phyloP scores from a whole-genome alignment of 2,329 filamentous ascomycete genomes.

The Nemania sp. region DNA sequence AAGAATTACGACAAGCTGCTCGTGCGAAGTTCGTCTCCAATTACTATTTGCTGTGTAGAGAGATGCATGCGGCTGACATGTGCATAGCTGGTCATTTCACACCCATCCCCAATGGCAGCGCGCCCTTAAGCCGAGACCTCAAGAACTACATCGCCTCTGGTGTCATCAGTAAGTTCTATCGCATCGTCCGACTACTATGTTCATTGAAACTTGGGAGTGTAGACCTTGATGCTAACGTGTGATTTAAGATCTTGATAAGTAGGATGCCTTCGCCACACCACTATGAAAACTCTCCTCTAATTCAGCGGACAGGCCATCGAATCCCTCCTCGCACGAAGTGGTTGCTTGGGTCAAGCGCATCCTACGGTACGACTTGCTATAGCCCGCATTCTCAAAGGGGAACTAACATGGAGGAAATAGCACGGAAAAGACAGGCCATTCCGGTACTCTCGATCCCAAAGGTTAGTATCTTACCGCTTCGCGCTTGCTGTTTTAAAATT shows the following conservation, averaged over 20 bases:
- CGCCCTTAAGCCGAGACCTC: constrained; percentile 88
- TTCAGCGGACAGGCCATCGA: constrained; percentile 86
- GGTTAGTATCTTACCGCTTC: no score
- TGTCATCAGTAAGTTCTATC: constrained; percentile 73
- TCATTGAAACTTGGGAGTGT: background rate
- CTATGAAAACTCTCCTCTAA: constrained; percentile 10
- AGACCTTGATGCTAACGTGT: constrained; percentile 7
- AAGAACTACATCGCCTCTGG: constrained; percentile 97
- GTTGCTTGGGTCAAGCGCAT: constrained; percentile 98
- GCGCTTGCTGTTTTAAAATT: no score
- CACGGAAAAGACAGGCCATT: constrained; percentile 96
- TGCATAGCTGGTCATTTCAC: constrained; percentile 79
- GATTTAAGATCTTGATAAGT: constrained; percentile 25
- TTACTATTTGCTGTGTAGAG: constrained; percentile 2
- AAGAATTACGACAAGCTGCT: constrained; percentile 84
- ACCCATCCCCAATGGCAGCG: constrained; percentile 90
- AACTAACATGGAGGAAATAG: constrained; percentile 46
- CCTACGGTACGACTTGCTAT: constrained; percentile 20
- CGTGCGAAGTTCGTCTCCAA: constrained; percentile 24
- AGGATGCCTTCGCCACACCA: background rate
- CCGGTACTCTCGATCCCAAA: constrained; percentile 79
- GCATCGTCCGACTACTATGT: background rate
- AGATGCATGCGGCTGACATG: constrained; percentile 17
- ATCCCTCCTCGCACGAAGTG: constrained; percentile 97
- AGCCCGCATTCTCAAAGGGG: background rate